Conservation (phyloP, 148 eudicot species). For the Camellia japonica region DNA sequence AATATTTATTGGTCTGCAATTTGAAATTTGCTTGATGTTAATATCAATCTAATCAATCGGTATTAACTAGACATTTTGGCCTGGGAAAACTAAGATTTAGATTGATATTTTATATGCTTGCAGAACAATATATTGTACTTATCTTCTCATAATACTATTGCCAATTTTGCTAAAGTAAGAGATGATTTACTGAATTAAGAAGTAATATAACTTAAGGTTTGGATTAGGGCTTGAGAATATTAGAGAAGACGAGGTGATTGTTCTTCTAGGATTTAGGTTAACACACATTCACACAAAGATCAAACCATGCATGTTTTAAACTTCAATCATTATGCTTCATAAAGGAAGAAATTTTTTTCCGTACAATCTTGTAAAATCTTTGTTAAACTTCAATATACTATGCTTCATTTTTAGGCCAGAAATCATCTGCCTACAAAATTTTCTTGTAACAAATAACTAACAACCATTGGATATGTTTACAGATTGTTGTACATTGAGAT, state of each 20-base stretch:
- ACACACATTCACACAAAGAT: background rate
- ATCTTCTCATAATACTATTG: background rate
- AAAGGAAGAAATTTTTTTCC: background rate
- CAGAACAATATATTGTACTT: background rate
- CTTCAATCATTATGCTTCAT: background rate
- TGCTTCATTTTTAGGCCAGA: too few species aligned
- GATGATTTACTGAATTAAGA: background rate
- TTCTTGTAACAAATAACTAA: too few species aligned
- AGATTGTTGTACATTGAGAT: too few species aligned
- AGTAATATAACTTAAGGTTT: background rate
- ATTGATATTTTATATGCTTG: background rate
- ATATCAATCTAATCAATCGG: background rate
- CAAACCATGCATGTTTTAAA: background rate
- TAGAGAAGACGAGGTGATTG: background rate
- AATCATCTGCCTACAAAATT: too few species aligned
- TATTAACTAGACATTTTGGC: background rate
- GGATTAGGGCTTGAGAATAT: constrained; percentile 7
- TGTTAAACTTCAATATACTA: background rate
- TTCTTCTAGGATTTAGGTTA: background rate
- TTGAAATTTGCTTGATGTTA: background rate
- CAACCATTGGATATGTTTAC: too few species aligned
- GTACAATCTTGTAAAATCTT: background rate
- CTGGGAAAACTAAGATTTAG: background rate
- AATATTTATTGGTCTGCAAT: background rate
- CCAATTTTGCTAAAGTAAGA: background rate